Base-by-base conservation (phyloP, 257 asterid species). In the Orobanche coerulescens region DNA sequence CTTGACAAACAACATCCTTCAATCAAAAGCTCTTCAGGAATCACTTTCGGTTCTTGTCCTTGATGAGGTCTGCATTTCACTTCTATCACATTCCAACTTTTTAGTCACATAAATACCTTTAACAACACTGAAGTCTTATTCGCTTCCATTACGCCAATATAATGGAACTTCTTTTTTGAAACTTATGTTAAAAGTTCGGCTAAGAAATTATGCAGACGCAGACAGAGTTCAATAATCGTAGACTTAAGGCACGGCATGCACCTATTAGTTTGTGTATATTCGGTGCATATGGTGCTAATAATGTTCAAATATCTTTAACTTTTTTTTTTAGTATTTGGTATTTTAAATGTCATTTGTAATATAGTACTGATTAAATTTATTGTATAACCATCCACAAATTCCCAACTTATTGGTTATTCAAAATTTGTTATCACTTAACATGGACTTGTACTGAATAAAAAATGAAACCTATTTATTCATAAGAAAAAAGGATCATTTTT, bases 31-130 rank as follows among this genome's bases (percentile, higher is more conserved):
- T 74, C 77, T 93, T 71, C 85, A 86, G 50, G 90, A 83, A 61
- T 88, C 99, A 58, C 94, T 93, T 42, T 82, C 96, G 16, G 63
- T 79, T 74, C 87, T 93, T 53, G 72, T 93, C 71, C 97, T 93
- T 7, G 99, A 93, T 43, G 99, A 93, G 99, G 97, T 93, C 52
- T 67, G 83, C 39, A 2, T 22, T 30, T 26, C 37, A 13, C 23
- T 43, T 36, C 39, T 43, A 16, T 63, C 34, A 26, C 7, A 55
- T 48, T 60, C 54, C 43, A 24, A 26, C 19, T 47, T 19, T 61
- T 48, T 19, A 33, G 23, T 47, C 52, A 20, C 13, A 15, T 60
- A 23, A 1, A 33, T 31, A 18, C 13, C 39, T 42, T 60, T 10
- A 39, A 19, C 37, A 33, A 20, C 26, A 6, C 6, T 4, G 2